phyloP scores from a whole-genome alignment of 2,329 filamentous ascomycete species.

The Phialophora expanda region DNA sequence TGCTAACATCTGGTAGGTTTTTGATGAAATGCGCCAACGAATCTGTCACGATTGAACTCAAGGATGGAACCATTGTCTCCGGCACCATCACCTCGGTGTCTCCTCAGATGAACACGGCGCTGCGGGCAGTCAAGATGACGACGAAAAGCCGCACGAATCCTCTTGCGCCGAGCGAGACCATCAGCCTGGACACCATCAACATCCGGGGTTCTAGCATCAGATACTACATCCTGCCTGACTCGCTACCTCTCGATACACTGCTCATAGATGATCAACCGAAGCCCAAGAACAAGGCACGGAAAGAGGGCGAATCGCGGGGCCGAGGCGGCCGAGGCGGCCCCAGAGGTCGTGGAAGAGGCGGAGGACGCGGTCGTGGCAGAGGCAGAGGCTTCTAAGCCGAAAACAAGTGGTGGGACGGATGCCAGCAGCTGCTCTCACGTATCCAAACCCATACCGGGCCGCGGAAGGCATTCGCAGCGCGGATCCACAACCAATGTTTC shows the following conservation, averaged over 20 bases:
- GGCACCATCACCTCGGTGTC: slow-evolving; percentile 97
- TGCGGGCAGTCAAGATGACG: slow-evolving; percentile 97
- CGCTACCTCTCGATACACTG: slow-evolving; percentile 89
- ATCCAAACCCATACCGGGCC: neutral
- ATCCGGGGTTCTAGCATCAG: slow-evolving; percentile 94
- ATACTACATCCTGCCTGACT: slow-evolving; percentile 96
- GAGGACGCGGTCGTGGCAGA: slow-evolving; percentile 61
- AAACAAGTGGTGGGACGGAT: neutral
- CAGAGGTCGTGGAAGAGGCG: slow-evolving; percentile 59
- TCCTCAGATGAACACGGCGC: slow-evolving; percentile 97
- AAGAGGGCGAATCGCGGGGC: slow-evolving; percentile 62
- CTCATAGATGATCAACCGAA: slow-evolving; percentile 96
- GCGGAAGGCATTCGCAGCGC: neutral
- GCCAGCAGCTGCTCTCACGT: neutral
- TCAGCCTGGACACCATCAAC: slow-evolving; percentile 92
- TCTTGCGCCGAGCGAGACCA: slow-evolving; percentile 62
- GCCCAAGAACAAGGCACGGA: slow-evolving; percentile 99
- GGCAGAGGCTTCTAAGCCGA: slow-evolving; percentile 47
- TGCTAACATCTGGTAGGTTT: slow-evolving; percentile 67
- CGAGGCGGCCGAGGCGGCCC: slow-evolving; percentile 51
- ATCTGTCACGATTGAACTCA: slow-evolving; percentile 96
- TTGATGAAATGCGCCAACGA: slow-evolving; percentile 99
- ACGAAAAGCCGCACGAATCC: slow-evolving; percentile 68
- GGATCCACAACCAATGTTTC: neutral
- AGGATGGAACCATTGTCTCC: slow-evolving; percentile 97